These are phyloP conservation scores for Evernia prunastri DNA, from an alignment of 495 filamentous ascomycete genomes.

Conservation along the genomic window DNA sequence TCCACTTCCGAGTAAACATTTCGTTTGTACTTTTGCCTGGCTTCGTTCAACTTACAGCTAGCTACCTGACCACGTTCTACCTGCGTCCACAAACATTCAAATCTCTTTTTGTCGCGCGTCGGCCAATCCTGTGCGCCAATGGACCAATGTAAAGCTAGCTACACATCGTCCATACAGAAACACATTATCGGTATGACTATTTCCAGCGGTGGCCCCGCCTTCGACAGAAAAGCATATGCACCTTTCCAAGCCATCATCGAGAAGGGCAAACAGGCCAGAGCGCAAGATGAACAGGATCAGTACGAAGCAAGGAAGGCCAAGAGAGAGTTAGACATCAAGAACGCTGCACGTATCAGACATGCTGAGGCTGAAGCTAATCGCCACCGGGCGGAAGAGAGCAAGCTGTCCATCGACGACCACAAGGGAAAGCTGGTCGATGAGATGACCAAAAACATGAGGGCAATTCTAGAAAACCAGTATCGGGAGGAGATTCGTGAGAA, in stretches of 20 bases:
- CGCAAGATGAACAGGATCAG: slow-evolving; percentile 10
- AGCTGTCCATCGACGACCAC: slow-evolving; percentile 5
- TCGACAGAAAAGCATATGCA: slow-evolving; percentile 1
- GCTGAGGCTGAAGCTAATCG: slow-evolving; percentile 10
- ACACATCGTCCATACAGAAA: neutral
- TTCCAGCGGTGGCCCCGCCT: neutral
- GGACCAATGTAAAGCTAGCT: neutral
- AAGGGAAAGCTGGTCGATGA: slow-evolving; percentile 16
- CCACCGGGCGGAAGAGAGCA: slow-evolving; percentile 12
- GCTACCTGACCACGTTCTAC: neutral
- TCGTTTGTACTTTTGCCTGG: neutral
- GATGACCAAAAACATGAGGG: slow-evolving; percentile 11
- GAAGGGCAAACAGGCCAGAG: slow-evolving; percentile 17
- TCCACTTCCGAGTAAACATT: neutral
- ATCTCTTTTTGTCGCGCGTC: neutral
- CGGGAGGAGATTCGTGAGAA: slow-evolving; percentile 13
- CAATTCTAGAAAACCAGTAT: slow-evolving; percentile 16
- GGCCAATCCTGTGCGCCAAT: neutral
- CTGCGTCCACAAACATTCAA: neutral
- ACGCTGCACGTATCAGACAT: slow-evolving; percentile 5
- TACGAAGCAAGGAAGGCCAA: slow-evolving; percentile 8
- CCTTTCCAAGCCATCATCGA: slow-evolving; percentile 15
- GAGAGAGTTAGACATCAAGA: neutral
- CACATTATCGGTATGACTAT: neutral
- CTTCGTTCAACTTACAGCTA: neutral